Conservation (phyloP, 176 grass and related monocot genomes). For the Cymbopogon citratus region DNA sequence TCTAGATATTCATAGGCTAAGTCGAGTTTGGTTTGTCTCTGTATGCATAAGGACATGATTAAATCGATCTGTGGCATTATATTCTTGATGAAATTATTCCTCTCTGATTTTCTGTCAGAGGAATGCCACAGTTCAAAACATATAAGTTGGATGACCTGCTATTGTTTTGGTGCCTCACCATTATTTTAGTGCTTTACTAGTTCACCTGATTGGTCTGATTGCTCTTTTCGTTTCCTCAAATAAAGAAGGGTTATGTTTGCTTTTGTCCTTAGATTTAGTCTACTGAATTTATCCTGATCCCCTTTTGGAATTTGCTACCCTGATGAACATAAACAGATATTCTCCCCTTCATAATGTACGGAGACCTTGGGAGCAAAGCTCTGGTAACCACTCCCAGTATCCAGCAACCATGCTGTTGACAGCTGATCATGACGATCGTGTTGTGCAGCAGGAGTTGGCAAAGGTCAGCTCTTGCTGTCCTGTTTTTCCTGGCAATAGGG, state of each 20-base stretch:
- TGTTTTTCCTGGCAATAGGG: too few relatives aligned
- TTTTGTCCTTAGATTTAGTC: slow-evolving; percentile 1
- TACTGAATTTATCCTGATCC: not conserved
- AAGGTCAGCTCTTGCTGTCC: too few relatives aligned
- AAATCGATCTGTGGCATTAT: not conserved
- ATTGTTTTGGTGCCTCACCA: not conserved
- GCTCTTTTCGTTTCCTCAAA: not conserved
- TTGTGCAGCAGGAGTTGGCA: not conserved
- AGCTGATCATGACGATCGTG: slow-evolving; percentile 90
- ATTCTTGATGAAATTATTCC: not conserved
- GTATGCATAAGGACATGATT: too few relatives aligned
- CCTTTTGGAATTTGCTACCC: slow-evolving; percentile 18
- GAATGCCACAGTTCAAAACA: not conserved
- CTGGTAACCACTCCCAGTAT: slow-evolving; percentile 43
- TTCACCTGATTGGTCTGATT: not conserved
- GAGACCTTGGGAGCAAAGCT: slow-evolving; percentile 68
- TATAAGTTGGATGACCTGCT: not conserved
- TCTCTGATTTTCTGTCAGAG: not conserved
- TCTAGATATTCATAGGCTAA: too few relatives aligned
- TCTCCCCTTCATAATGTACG: slow-evolving; percentile 82
- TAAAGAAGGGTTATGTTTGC: not conserved
- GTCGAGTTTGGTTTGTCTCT: too few relatives aligned
- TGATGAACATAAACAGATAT: slow-evolving; percentile 42
- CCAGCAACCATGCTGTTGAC: slow-evolving; percentile 85
- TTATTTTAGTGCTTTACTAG: not conserved